Conservation (phyloP, 2,329 filamentous ascomycete genomes). For the Sclerotiophoma versabilis region DNA sequence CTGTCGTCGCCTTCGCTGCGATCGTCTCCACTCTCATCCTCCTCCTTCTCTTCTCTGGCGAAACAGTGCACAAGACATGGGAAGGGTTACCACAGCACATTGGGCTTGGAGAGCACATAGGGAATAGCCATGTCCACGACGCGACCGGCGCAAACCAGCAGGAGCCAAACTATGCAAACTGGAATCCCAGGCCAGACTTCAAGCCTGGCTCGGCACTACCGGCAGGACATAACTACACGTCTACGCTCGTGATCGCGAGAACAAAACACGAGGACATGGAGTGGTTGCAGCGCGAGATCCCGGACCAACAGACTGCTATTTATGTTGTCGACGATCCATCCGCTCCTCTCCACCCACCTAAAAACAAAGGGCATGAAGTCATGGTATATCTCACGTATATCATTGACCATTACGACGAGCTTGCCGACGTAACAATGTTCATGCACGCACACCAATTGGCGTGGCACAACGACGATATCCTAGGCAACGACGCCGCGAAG, state of each 20-base stretch:
- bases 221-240: conserved; percentile 59
- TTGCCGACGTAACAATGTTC: conserved; percentile 67
- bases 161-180: conserved; percentile 46
- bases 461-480: conserved; percentile 65
- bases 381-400: conserved; percentile 69
- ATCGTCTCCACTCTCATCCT: conserved; percentile 47
- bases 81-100: conserved; percentile 50
- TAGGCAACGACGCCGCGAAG: conserved; percentile 53
- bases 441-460: conserved; percentile 66
- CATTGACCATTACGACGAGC: conserved; percentile 66
- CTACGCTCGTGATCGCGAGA: conserved; percentile 62
- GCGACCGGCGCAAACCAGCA: conserved; percentile 16
- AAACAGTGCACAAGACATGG: conserved; percentile 45
- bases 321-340: conserved; percentile 61
- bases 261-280: conserved; percentile 59
- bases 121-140: conserved; percentile 21
- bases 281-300: conserved; percentile 63
- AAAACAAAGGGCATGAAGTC: conserved; percentile 69
- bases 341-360: conserved; percentile 58
- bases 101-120: conserved; percentile 49
- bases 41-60: conserved; percentile 51
- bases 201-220: conserved; percentile 46
- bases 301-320: conserved; percentile 55
- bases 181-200: conserved; percentile 48
- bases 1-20: conserved; percentile 40